Percentiles rank a stretch among this genome's conserved stretches.
These are phyloP conservation scores for Thielaviopsis musarum DNA, from an alignment of 2,329 filamentous ascomycete genomes.

Conservation along the genomic window DNA sequence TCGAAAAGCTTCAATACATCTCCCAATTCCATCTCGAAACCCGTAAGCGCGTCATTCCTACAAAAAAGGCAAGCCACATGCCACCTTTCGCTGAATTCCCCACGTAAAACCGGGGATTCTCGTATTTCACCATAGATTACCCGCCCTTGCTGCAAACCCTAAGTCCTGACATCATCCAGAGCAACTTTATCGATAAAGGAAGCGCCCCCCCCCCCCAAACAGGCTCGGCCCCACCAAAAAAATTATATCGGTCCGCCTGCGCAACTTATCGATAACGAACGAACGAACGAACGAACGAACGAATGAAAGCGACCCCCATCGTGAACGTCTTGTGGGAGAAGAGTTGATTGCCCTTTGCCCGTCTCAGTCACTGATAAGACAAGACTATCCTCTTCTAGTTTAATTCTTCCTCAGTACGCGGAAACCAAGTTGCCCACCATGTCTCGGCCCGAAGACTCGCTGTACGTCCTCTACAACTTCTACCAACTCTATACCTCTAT, in stretches of 20 bases:
- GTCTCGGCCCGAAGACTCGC: conserved; percentile 91
- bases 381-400: no score
- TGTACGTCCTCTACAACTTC: conserved; percentile 35
- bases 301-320: no score
- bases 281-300: neutral
- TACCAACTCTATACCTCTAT: neutral
- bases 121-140: neutral
- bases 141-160: neutral
- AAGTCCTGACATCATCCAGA: neutral
- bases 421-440: conserved; percentile 34
- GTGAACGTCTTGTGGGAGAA: no score
- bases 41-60: neutral
- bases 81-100: neutral
- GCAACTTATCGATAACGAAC: neutral
- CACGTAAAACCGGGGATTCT: neutral
- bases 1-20: neutral
- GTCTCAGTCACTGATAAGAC: no score
- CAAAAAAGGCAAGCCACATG: neutral
- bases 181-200: neutral
- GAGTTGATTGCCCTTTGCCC: no score
- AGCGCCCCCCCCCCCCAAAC: neutral
- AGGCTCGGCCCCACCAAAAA: neutral
- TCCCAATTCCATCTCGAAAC: no score
- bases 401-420: neutral
- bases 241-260: neutral